A percentile compares a stretch with the other conserved stretches of the same genome.
These are phyloP conservation scores for Pulveroboletus sp. DNA, from an alignment of 768 basidiomycete genomes.

Conservation along the genomic window DNA sequence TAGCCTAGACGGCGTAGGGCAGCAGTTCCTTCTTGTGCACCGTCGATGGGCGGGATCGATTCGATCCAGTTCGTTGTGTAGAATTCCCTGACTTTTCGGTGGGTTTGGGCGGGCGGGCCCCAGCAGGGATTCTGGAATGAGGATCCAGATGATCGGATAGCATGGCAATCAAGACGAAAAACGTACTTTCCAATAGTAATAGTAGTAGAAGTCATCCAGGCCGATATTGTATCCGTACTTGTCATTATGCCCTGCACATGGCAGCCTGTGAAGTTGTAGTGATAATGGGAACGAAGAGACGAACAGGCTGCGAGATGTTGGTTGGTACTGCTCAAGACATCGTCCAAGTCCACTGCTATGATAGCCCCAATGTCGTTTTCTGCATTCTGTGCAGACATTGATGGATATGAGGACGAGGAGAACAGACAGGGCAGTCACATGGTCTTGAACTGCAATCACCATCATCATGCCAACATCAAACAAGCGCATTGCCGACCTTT, in stretches of 20 bases:
- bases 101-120: constrained; percentile 59
- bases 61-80: constrained; percentile 52
- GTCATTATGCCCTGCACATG: constrained; percentile 61
- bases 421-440: constrained; percentile 19
- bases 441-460: neutral
- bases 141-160: neutral
- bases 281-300: neutral
- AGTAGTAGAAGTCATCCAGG: constrained; percentile 61
- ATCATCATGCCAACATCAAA: constrained; percentile 29
- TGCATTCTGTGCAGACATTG: neutral
- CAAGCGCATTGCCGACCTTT: constrained; percentile 41
- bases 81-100: constrained; percentile 56
- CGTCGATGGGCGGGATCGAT: constrained; percentile 50
- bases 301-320: constrained; percentile 52
- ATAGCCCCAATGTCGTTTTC: constrained; percentile 31
- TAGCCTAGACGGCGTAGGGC: constrained; percentile 62
- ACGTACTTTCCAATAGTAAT: constrained; percentile 73
- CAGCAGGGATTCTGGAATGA: constrained; percentile 48
- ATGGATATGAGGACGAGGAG: constrained; percentile 2
- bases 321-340: constrained; percentile 68
- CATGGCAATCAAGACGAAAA: neutral
- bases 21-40: constrained; percentile 57
- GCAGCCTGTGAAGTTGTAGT: neutral
- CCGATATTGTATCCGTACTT: constrained; percentile 53
- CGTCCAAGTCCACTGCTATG: constrained; percentile 67